phyloP scores from a whole-genome alignment of 768 basidiomycete genomes.

The Trichaptum fuscoviolaceum region DNA sequence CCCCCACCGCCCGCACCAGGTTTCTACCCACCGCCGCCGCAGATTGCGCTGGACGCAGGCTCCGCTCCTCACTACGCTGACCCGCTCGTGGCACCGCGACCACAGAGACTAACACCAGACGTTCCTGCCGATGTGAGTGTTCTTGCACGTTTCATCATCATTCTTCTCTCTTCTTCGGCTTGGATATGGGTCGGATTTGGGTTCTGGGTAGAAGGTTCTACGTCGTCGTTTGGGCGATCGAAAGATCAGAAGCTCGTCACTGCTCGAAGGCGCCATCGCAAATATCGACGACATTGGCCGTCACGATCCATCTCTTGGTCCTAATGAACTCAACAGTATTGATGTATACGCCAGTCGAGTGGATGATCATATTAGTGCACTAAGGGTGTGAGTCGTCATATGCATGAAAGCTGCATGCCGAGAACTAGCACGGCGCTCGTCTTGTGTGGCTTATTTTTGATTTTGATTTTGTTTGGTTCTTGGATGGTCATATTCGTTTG shows the following conservation, averaged over 20 bases:
- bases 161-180: background rate
- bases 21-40: background rate
- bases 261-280: too few relatives aligned
- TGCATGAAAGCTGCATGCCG: too few relatives aligned
- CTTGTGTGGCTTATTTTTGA: too few relatives aligned
- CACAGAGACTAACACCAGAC: slow-evolving; percentile 55
- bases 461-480: too few relatives aligned
- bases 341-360: too few relatives aligned
- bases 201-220: background rate
- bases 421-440: too few relatives aligned
- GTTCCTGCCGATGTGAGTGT: slow-evolving; percentile 58
- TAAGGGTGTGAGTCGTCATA: too few relatives aligned
- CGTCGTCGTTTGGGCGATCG: background rate
- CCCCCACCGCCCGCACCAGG: background rate
- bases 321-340: too few relatives aligned
- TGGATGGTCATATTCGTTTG: too few relatives aligned
- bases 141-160: background rate
- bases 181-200: background rate
- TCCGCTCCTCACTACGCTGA: slow-evolving; percentile 48
- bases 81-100: slow-evolving; percentile 60
- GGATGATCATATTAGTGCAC: too few relatives aligned
- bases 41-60: slow-evolving; percentile 15
- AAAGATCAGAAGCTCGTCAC: background rate
- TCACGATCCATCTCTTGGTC: too few relatives aligned
- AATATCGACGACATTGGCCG: too few relatives aligned